Evolutionary conservation across 495 filamentous ascomycete genomes (phyloP).

Genomic region (Neurospora cerealis): DNA sequence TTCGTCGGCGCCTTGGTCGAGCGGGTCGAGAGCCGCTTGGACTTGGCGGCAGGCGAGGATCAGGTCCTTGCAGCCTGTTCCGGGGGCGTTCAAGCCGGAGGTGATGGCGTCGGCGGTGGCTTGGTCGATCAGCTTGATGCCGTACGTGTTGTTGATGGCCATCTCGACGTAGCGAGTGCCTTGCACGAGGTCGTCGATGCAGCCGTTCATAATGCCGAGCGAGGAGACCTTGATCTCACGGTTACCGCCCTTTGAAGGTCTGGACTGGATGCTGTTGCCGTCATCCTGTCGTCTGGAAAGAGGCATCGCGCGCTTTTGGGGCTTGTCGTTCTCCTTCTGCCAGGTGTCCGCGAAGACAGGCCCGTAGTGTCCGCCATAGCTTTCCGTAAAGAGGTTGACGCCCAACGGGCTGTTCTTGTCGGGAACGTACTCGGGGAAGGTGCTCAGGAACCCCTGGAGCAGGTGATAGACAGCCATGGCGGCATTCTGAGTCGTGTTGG

Average conservation of each 20-base stretch:
- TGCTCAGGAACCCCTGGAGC: conserved; percentile 53
- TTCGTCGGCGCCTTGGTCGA: conserved; percentile 31
- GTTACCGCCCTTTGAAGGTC: conserved; percentile 35
- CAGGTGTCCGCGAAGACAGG: conserved; percentile 53
- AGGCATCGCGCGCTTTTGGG: neutral
- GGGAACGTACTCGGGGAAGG: conserved; percentile 60
- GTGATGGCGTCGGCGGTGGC: conserved; percentile 28
- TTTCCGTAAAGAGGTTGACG: conserved; percentile 57
- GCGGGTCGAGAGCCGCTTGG: conserved; percentile 32
- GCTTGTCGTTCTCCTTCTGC: conserved; percentile 44
- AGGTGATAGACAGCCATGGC: conserved; percentile 60
- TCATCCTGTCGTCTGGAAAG: conserved; percentile 20
- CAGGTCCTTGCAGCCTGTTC: conserved; percentile 41
- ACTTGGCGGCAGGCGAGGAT: conserved; percentile 40
- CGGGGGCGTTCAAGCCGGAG: conserved; percentile 33
- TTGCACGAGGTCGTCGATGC: conserved; percentile 65
- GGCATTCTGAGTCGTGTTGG: conserved; percentile 57
- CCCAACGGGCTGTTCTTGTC: conserved; percentile 28
- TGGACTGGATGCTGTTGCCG: neutral
- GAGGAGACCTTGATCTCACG: conserved; percentile 47
- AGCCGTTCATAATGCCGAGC: conserved; percentile 60
- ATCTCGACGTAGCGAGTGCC: conserved; percentile 55
- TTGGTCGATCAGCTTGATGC: conserved; percentile 48
- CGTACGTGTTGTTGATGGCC: conserved; percentile 68
- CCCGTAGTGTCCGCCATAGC: conserved; percentile 55